These are phyloP conservation scores for Biscogniauxia mediterranea DNA, from an alignment of 2,329 filamentous ascomycete species.

Conservation along the genomic window DNA sequence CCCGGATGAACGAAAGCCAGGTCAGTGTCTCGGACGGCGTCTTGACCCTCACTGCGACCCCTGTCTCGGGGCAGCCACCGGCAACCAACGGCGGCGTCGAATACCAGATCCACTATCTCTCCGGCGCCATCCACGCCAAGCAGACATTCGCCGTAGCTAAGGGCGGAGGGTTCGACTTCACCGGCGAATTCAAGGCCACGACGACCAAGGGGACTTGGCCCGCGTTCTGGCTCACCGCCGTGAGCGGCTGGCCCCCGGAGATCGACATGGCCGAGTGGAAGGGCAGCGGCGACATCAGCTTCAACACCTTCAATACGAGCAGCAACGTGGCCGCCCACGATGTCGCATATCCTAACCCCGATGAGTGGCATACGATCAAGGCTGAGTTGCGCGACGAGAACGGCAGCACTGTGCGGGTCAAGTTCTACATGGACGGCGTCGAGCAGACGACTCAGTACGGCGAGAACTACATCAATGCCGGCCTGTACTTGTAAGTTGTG, in stretches of 20 bases:
- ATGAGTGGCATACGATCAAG: slow-evolving; percentile 39
- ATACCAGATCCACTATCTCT: slow-evolving; percentile 36
- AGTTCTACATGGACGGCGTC: slow-evolving; percentile 42
- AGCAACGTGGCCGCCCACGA: slow-evolving; percentile 37
- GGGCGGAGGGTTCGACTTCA: slow-evolving; percentile 39
- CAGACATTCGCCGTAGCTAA: slow-evolving; percentile 38
- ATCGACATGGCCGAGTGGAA: slow-evolving; percentile 50
- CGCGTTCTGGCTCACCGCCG: slow-evolving; percentile 46
- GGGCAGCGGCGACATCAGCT: slow-evolving; percentile 40
- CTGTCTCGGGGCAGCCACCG: slow-evolving; percentile 28
- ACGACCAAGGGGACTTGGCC: slow-evolving; percentile 39
- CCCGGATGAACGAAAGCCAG: slow-evolving; percentile 8
- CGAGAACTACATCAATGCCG: slow-evolving; percentile 36
- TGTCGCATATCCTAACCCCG: slow-evolving; percentile 37
- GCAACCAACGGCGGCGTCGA: slow-evolving; percentile 7
- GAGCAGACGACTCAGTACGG: slow-evolving; percentile 43
- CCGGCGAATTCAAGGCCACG: slow-evolving; percentile 38
- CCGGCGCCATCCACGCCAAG: slow-evolving; percentile 40
- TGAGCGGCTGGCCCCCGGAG: slow-evolving; percentile 45
- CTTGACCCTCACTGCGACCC: slow-evolving; percentile 38
- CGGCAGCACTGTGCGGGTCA: slow-evolving; percentile 39
- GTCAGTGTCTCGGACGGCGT: slow-evolving; percentile 24
- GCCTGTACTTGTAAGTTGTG: slow-evolving; percentile 17
- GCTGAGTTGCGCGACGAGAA: slow-evolving; percentile 41
- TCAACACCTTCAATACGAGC: slow-evolving; percentile 39